phyloP scores from a whole-genome alignment of 495 filamentous ascomycete species.

The Penicillium cinerascens region DNA sequence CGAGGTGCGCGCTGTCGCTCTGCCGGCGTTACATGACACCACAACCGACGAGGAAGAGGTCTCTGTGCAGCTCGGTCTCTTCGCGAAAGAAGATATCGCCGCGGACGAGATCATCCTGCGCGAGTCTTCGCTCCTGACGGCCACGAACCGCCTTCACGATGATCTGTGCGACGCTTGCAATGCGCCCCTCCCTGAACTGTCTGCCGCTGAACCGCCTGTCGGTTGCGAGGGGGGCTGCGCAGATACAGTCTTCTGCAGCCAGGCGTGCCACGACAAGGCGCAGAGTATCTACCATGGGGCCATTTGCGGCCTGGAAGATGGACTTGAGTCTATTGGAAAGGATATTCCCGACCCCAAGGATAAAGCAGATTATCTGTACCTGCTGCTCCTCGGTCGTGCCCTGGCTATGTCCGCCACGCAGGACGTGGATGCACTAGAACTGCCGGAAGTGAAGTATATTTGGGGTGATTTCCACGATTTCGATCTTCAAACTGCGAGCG shows the following conservation, averaged over 20 bases:
- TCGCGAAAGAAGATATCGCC: conserved; percentile 76
- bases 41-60: conserved; percentile 26
- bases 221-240: conserved; percentile 67
- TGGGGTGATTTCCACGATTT: conserved; percentile 75
- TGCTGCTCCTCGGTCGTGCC: conserved; percentile 71
- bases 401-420: conserved; percentile 86
- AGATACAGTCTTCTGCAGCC: conserved; percentile 83
- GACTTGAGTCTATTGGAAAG: conserved; percentile 74
- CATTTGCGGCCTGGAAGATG: conserved; percentile 72
- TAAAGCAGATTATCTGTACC: conserved; percentile 73
- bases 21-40: conserved; percentile 63
- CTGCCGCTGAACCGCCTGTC: conserved; percentile 42
- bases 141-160: conserved; percentile 76
- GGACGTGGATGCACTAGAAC: conserved; percentile 73
- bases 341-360: conserved; percentile 66
- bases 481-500: conserved; percentile 6
- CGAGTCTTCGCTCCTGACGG: conserved; percentile 77
- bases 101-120: conserved; percentile 73
- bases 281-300: conserved; percentile 75
- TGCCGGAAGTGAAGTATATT: conserved; percentile 84
- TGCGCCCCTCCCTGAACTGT: conserved; percentile 62
- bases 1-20: conserved; percentile 64
- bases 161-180: conserved; percentile 83
- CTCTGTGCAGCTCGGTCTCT: conserved; percentile 77
- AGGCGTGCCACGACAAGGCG: conserved; percentile 67